Evolutionary conservation across 169 alveolate genomes (phyloP).

Genomic region (Plasmodium blacklocki): DNA sequence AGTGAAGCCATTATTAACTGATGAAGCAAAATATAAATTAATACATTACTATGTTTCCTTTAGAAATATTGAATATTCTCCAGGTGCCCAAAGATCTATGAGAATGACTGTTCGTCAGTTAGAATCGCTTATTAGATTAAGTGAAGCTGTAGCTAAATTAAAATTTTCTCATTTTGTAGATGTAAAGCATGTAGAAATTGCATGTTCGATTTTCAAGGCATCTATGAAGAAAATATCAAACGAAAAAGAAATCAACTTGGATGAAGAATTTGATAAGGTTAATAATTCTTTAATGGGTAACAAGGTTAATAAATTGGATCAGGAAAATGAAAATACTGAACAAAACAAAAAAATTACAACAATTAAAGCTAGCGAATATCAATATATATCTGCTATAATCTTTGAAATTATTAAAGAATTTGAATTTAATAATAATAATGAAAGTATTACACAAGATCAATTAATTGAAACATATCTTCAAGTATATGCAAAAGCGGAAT

Average conservation of each 20-base stretch:
- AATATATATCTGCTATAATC: slow-evolving; percentile 82
- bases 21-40: slow-evolving; percentile 92
- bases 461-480: slow-evolving; percentile 83
- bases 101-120: slow-evolving; percentile 97
- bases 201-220: slow-evolving; percentile 91
- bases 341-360: slow-evolving; percentile 45
- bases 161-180: slow-evolving; percentile 92
- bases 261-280: slow-evolving; percentile 46
- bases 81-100: slow-evolving; percentile 90
- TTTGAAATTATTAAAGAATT: slow-evolving; percentile 83
- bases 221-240: slow-evolving; percentile 87
- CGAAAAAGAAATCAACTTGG: slow-evolving; percentile 79
- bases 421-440: slow-evolving; percentile 79
- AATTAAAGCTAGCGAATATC: slow-evolving; percentile 80
- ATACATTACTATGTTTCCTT: slow-evolving; percentile 93
- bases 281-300: slow-evolving; percentile 16
- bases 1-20: slow-evolving; percentile 93
- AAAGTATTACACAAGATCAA: slow-evolving; percentile 79
- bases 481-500: slow-evolving; percentile 78
- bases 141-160: slow-evolving; percentile 97
- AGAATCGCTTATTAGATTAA: slow-evolving; percentile 95
- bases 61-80: slow-evolving; percentile 92
- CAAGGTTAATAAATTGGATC: slow-evolving; percentile 11
- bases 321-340: slow-evolving; percentile 19
- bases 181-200: slow-evolving; percentile 94